Conservation (phyloP, 352 stramenopile species). For the Pythium apleroticum region DNA sequence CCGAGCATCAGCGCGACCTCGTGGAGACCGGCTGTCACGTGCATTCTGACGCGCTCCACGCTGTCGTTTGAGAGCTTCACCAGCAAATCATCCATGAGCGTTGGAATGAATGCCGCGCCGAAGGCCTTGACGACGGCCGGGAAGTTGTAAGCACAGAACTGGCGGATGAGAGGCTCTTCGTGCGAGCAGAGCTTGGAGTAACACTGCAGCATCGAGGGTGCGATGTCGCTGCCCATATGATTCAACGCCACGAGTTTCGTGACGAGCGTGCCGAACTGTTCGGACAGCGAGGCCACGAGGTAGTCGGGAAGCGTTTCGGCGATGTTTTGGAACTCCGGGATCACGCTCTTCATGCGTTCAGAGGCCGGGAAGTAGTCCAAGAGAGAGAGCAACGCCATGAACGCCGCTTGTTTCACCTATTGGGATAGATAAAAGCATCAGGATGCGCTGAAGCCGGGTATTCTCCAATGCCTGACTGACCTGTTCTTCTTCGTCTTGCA, state of each 20-base stretch:
- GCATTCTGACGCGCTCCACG: slow-evolving; percentile 39
- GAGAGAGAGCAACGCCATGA: slow-evolving; percentile 68
- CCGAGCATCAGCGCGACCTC: slow-evolving; percentile 68
- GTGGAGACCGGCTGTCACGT: slow-evolving; percentile 71
- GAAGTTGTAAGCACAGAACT: slow-evolving; percentile 79
- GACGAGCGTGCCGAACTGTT: slow-evolving; percentile 58
- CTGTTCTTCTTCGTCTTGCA: slow-evolving; percentile 85
- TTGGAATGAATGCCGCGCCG: slow-evolving; percentile 45
- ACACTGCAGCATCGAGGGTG: slow-evolving; percentile 52
- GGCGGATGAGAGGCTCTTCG: slow-evolving; percentile 60
- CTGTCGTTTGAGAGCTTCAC: slow-evolving; percentile 40
- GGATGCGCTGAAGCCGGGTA: background rate
- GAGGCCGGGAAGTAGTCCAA: slow-evolving; percentile 65
- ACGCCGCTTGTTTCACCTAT: slow-evolving; percentile 77
- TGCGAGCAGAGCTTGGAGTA: slow-evolving; percentile 58
- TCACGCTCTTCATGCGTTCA: slow-evolving; percentile 57
- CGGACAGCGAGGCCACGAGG: slow-evolving; percentile 44
- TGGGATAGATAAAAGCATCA: background rate
- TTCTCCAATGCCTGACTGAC: slow-evolving; percentile 17
- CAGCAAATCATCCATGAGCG: slow-evolving; percentile 75
- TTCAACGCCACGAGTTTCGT: slow-evolving; percentile 64
- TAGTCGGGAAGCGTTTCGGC: slow-evolving; percentile 62
- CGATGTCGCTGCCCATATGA: slow-evolving; percentile 54
- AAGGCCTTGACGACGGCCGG: slow-evolving; percentile 76
- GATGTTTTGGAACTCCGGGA: slow-evolving; percentile 67